These are phyloP conservation scores for Themeda triandra DNA, from an alignment of 176 grass and related monocot genomes.

Conservation along the genomic window DNA sequence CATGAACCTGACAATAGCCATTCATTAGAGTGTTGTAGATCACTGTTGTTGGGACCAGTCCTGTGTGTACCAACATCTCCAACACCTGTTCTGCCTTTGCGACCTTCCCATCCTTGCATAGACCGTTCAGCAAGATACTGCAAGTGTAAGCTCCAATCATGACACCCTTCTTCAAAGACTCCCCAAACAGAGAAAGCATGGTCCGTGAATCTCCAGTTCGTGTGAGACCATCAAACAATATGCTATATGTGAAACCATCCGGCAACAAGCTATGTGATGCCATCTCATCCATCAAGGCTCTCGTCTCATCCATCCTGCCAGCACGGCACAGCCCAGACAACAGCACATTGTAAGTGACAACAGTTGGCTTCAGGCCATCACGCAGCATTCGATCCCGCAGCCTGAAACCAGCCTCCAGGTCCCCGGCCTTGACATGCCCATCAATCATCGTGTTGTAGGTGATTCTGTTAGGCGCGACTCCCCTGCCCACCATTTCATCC, in stretches of 20 bases:
- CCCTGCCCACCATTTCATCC: constrained; percentile 49
- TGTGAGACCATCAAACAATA: constrained; percentile 56
- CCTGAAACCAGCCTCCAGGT: constrained; percentile 44
- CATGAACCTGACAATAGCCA: constrained; percentile 54
- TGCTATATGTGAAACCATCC: constrained; percentile 54
- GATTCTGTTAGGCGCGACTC: constrained; percentile 28
- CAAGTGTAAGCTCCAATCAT: constrained; percentile 48
- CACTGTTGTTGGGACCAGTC: constrained; percentile 42
- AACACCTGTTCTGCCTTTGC: constrained; percentile 46
- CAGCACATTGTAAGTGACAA: constrained; percentile 59
- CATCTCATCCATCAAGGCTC: constrained; percentile 55
- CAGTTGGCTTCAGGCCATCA: constrained; percentile 36
- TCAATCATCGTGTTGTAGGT: constrained; percentile 70
- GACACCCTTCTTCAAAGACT: constrained; percentile 55
- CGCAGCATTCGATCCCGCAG: constrained; percentile 33
- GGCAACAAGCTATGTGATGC: constrained; percentile 22
- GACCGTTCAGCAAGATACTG: constrained; percentile 61
- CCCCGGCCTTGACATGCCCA: constrained; percentile 41
- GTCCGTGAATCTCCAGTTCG: constrained; percentile 24
- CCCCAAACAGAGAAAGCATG: constrained; percentile 51
- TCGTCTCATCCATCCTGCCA: constrained; percentile 30
- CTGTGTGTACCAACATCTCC: constrained; percentile 29
- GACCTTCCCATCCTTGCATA: constrained; percentile 60
- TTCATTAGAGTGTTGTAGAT: constrained; percentile 61
- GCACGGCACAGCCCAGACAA: constrained; percentile 49